Evolutionary conservation across 345 rosid genomes (phyloP), one percentile per base, ranked within the genome.

Genomic region (Aethionema arabicum): DNA sequence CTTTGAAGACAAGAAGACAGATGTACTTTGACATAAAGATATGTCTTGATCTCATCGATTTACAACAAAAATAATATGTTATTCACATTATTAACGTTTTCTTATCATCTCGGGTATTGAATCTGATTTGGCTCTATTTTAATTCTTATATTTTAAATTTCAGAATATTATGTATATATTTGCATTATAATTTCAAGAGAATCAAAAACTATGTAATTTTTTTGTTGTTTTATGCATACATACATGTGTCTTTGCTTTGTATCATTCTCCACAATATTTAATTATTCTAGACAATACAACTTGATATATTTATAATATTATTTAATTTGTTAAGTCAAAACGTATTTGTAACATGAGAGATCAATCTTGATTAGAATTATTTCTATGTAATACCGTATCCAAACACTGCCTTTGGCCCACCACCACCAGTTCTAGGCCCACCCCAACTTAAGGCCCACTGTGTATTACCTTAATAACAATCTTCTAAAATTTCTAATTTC

Each of bases 21-120:
- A 66, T 72, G 76, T 53, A 51, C 61, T 58, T 58, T 43, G 65
- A 53, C 70, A 57, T 36, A 51, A 15, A 70, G 59, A 53, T 72
- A 37, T 72, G 75, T 52, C 70, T 72, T 72, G 71, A 72, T 59
- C 61, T 53, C 56, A 66, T 59, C 70, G 67, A 31, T 46, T 29
- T 36, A 57, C 56, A 65, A 45, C 65, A 59, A 72, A 30, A 21
- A 21, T 16, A 15, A 49, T 30, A 39, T 66, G 40, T 39, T 53
- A 59, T 59, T 72, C 58, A 40, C 45, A 53, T 45, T 21, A 59
- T 65, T 58, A 46, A 51, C 54, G 66, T 32, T 65, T 52, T 72
- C 67, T 72, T 72, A 72, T 60, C 76, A 66, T 53, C 72, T 66
- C 42, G 67, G 76, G 58, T 65, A 56, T 53, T 21, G 67, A 53